Evolutionary conservation across 345 rosid species (phyloP).

Genomic region (Dipteronia dyeriana): DNA sequence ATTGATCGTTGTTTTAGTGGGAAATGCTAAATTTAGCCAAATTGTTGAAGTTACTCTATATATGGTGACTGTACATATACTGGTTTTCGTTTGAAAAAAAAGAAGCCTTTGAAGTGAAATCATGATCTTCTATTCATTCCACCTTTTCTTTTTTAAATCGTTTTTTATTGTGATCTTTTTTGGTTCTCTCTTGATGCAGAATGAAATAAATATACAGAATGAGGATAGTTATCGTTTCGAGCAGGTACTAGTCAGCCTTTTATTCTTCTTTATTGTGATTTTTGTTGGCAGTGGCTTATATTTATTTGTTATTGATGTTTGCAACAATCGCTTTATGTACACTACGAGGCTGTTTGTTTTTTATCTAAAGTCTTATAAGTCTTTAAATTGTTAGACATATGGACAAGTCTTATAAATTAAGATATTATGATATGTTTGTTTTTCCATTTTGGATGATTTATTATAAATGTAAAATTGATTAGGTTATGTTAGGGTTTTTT

Average conservation of each 20-base stretch:
- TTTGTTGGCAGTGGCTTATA: neutral
- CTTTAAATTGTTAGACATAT: no score
- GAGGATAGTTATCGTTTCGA: conserved; percentile 77
- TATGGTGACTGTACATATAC: neutral
- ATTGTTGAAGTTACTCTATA: neutral
- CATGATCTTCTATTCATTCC: neutral
- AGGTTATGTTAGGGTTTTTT: no score
- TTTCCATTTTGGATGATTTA: no score
- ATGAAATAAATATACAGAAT: conserved; percentile 78
- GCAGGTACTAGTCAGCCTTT: conserved; percentile 54
- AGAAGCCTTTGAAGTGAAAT: neutral
- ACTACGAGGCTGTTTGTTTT: no score
- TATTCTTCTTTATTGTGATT: neutral
- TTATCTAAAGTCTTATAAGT: no score
- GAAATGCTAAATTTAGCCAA: neutral
- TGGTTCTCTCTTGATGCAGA: conserved; percentile 49
- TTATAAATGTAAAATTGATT: no score
- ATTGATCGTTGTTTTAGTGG: neutral
- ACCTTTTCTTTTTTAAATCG: neutral
- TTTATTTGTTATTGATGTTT: neutral
- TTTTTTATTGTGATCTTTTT: neutral
- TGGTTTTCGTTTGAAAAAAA: neutral
- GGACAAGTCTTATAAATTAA: no score
- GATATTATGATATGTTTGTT: no score
- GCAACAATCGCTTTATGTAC: neutral